Evolutionary conservation across 2,329 filamentous ascomycete species (phyloP), one percentile per base, ranked within the genome.

Genomic region (Blastomyces parvus): DNA sequence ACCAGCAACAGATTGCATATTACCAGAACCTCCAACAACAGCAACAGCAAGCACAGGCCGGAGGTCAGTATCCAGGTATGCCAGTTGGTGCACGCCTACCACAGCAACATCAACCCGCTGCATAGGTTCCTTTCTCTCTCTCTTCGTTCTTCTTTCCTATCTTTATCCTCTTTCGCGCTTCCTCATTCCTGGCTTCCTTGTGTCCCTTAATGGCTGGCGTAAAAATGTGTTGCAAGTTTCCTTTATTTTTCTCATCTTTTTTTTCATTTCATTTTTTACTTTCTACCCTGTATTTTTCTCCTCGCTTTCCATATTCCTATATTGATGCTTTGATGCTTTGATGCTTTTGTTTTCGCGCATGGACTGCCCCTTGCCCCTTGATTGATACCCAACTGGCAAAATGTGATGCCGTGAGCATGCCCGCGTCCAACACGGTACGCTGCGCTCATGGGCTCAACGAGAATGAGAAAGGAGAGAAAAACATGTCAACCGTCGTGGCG

Each of bases 61-160:
- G 84, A 68, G 86, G 85, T 71, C 88, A 88, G 71, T 92, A 91
- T 71, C 86, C 85, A 52, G 78, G 78, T 60, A 90, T 95, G 86
- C 88, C 88, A 61, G 84, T 88, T 62, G 87, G 89, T 74, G 82
- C 84, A 67, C 86, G 89, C 70, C 90, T 94, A 84, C 88, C 89
- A 64, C 88, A 91, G 71, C 90, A 90, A 78, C 87, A 89, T 71
- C 88, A 89, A 68, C 89, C 92, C 76, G 88, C 90, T 78, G 87
- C 88, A 77, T 91, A 76, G 73, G 60, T 55, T 40, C 59, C 30
- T 17, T 30, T 30, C 17, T n/a, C 19, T 55, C 52, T 55, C 27
- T 19, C 36, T n/a, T n/a, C n/a, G n/a, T 48, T 9, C n/a, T 22
- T 25, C 9, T 62, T 60, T 60, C 8, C 44, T 25, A 3, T 25